Conservation (phyloP, 2,329 filamentous ascomycete species). For the Biscogniauxia mediterranea region DNA sequence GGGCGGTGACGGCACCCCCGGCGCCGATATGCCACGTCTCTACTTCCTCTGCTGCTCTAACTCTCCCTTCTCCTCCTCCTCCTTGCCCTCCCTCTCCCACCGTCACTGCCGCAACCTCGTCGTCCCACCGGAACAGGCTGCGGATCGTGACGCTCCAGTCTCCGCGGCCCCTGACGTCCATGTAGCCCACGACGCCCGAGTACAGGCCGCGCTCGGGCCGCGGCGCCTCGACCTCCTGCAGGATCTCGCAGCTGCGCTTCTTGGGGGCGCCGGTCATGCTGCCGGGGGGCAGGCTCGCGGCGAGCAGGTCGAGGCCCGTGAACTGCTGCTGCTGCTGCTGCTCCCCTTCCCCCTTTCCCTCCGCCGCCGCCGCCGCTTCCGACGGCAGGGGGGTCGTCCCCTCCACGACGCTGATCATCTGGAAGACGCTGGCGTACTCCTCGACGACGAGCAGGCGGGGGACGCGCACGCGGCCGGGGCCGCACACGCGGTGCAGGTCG, state of each 20-base stretch:
- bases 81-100: conserved; percentile 30
- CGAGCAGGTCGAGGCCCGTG: conserved; percentile 73
- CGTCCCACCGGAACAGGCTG: conserved; percentile 72
- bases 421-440: conserved; percentile 86
- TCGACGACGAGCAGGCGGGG: conserved; percentile 81
- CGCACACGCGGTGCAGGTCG: conserved; percentile 83
- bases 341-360: conserved; percentile 1
- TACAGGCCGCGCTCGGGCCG: conserved; percentile 69
- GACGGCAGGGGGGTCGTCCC: conserved; percentile 52
- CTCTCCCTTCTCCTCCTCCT: no score
- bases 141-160: conserved; percentile 93
- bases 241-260: conserved; percentile 83
- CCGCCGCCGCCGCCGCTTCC: no score
- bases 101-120: conserved; percentile 42
- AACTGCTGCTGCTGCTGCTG: conserved; percentile 31
- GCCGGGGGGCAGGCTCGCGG: conserved; percentile 77
- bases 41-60: no score
- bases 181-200: conserved; percentile 84
- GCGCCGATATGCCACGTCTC: conserved; percentile 83
- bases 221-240: conserved; percentile 63
- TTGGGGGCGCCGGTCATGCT: conserved; percentile 98
- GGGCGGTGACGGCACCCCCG: conserved; percentile 82
- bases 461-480: conserved; percentile 69
- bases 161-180: conserved; percentile 79
- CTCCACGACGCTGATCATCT: conserved; percentile 86